Percentiles rank a stretch among this genome's conserved stretches.
phyloP scores from a whole-genome alignment of 306 rosid species.

The Dalbergia cochinchinensis region DNA sequence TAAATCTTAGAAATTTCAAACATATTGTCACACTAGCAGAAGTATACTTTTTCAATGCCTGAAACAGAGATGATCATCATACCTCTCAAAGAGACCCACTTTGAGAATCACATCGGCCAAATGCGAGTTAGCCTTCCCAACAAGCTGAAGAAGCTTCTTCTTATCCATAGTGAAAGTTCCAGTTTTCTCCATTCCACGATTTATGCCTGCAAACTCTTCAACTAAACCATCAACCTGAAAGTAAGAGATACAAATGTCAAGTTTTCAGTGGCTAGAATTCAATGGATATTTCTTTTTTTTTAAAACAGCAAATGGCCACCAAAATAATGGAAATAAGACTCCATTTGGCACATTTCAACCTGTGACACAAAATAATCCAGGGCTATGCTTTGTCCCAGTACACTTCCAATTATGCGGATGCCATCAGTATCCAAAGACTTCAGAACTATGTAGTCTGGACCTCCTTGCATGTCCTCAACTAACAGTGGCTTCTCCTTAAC shows the following conservation, averaged over 20 bases:
- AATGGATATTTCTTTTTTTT: conserved; percentile 6
- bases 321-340: conserved; percentile 11
- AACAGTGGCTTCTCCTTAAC: conserved; percentile 84
- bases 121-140: conserved; percentile 96
- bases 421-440: conserved; percentile 86
- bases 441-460: conserved; percentile 89
- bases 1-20: not conserved
- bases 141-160: conserved; percentile 96
- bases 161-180: conserved; percentile 98
- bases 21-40: not conserved
- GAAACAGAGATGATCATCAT: conserved; percentile 34
- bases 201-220: conserved; percentile 91
- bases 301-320: conserved; percentile 13
- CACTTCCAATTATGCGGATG: conserved; percentile 93
- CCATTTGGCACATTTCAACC: conserved; percentile 54
- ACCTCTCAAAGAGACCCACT: conserved; percentile 99
- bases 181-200: conserved; percentile 97
- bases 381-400: conserved; percentile 97
- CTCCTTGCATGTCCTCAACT: conserved; percentile 88
- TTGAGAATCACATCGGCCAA: conserved; percentile 95
- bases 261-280: conserved; percentile 21
- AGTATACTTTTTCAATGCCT: conserved; percentile 25
- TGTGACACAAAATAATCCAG: conserved; percentile 98
- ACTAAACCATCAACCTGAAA: conserved; percentile 92
- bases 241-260: conserved; percentile 36